Percentiles rank a stretch among this genome's conserved stretches.
Evolutionary conservation across 345 rosid species (phyloP).

Genomic region (Brassica incana): DNA sequence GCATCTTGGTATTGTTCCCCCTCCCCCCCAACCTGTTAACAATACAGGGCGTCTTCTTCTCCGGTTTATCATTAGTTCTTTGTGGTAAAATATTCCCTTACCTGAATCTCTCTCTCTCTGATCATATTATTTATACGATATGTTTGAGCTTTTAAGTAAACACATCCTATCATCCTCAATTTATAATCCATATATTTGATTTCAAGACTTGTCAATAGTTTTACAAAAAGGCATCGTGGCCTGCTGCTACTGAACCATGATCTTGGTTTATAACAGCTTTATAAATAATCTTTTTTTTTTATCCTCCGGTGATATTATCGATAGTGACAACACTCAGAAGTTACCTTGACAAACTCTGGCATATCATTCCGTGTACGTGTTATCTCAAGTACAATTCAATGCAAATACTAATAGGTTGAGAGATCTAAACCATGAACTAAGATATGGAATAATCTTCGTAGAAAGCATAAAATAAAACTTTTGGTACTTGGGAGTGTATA

Average conservation of each 20-base stretch:
- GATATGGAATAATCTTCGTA: conserved; percentile 4
- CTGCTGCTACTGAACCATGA: not conserved
- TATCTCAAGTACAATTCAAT: conserved; percentile 17
- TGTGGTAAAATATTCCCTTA: not conserved
- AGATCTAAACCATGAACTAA: conserved; percentile 10
- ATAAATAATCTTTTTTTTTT: not conserved
- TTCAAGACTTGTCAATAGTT: conserved; percentile 2
- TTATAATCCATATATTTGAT: not conserved
- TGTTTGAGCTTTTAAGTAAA: conserved; percentile 7
- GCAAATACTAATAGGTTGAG: not conserved
- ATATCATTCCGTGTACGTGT: conserved; percentile 8
- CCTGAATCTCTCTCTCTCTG: conserved; percentile 15
- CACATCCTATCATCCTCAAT: not conserved
- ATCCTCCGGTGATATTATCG: not conserved
- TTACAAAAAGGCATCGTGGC: not conserved
- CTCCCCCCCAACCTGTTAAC: not conserved
- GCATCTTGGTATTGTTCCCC: conserved; percentile 4
- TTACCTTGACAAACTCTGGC: conserved; percentile 15
- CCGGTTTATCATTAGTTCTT: too few species aligned
- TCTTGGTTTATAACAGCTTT: conserved; percentile 1
- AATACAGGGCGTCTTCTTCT: not conserved
- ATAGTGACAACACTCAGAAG: conserved; percentile 18
- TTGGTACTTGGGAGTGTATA: conserved; percentile 23
- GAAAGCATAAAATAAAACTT: conserved; percentile 13
- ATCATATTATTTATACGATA: conserved; percentile 1